A percentile compares a stretch with the other conserved stretches of the same genome.
These are phyloP conservation scores for Euptelea pleiosperma DNA, from an alignment of 164 flowering plant species.

Conservation along the genomic window DNA sequence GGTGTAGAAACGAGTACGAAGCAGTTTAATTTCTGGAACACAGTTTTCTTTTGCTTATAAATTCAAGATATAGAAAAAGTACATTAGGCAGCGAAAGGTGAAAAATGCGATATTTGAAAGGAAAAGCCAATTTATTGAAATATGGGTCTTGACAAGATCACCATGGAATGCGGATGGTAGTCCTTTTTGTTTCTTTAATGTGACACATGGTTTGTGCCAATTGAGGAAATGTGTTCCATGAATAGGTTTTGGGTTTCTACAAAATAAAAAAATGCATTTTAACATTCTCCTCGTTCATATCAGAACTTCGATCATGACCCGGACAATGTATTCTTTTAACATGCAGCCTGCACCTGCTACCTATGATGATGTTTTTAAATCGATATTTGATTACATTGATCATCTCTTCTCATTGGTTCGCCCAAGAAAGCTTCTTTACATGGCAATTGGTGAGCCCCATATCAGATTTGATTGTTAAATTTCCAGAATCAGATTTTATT, in stretches of 20 bases:
- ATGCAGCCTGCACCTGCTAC: constrained; percentile 90
- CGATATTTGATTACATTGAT: constrained; percentile 90
- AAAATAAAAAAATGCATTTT: background rate
- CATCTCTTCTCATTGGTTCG: constrained; percentile 84
- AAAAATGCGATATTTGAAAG: too few relatives aligned
- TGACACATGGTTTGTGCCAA: too few relatives aligned
- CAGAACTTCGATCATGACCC: background rate
- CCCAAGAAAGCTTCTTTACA: constrained; percentile 87
- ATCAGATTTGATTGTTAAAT: background rate
- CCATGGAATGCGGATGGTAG: too few relatives aligned
- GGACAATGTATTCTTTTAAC: constrained; percentile 1
- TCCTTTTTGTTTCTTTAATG: too few relatives aligned
- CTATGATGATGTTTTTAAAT: constrained; percentile 77
- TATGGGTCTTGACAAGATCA: background rate
- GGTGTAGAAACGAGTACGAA: too few relatives aligned
- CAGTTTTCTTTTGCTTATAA: too few relatives aligned
- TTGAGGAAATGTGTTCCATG: background rate
- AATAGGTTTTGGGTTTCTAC: background rate
- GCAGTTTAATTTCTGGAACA: too few relatives aligned
- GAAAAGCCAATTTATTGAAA: too few relatives aligned
- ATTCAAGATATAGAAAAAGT: too few relatives aligned
- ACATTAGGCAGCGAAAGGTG: too few relatives aligned
- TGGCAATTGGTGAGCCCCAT: constrained; percentile 84
- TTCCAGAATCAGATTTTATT: background rate
- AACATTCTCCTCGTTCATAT: too few relatives aligned